Base-by-base conservation (phyloP, 306 rosid genomes). In the Pyrus pyrifolia region DNA sequence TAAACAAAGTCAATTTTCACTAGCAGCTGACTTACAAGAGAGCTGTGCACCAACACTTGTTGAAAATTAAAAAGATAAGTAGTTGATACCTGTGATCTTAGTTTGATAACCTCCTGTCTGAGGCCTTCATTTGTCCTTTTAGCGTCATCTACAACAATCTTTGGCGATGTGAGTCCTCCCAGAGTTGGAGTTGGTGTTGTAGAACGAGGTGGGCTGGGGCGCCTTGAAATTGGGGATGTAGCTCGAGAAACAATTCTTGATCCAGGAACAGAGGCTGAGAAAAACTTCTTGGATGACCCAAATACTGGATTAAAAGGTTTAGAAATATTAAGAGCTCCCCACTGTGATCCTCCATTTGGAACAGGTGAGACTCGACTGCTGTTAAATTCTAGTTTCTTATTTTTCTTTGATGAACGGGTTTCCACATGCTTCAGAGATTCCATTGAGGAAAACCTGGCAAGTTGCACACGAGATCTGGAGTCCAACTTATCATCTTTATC, bases 221-320 rank as follows among this genome's bases (percentile, higher is more conserved):
- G 89, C 88, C 99, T 92, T 49, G 99, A 95, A 81, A 95, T 89
- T 67, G 99, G 99, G 69, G 97, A 92, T 80, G 99, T 95, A 72
- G 99, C 99, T 78, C 99, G 89, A 59, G 99, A 95, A 79, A 90
- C 97, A 85, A 95, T 95, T 89, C 99, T 95, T 64, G 99, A 95
- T 85, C 99, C 99, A 73, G 99, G 99, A 78, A 95, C 97, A 78
- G 99, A 95, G 79, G 99, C 99, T 58, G 99, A 93, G 87, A 95
- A 95, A 78, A 95, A 95, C 90, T 95, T 95, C 85, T 95, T 95
- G 21, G 99, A 95, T 46, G 99, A 90, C 73, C 99, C 99, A 87
- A 95, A 95, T 53, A 90, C 97, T 6, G 99, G 99, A 88, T 95
- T 92, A 53, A 95, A 88, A 76, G 99, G 88, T 86, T 95, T 95